These are phyloP conservation scores for Rhizoclosmatium sp. DNA, from an alignment of 192 early-diverging fungal genomes.

Conservation along the genomic window DNA sequence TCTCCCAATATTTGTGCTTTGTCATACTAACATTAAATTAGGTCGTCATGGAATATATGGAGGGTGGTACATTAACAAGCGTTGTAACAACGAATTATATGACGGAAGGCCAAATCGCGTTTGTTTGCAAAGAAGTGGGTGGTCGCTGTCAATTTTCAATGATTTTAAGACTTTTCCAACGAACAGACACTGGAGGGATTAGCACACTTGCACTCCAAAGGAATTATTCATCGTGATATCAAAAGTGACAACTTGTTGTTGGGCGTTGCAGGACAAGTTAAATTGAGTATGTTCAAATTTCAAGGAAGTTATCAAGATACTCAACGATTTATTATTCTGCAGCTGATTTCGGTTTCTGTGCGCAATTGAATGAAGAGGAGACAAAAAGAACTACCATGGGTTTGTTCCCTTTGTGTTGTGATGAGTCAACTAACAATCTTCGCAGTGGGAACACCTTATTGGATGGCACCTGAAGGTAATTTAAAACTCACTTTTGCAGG, in stretches of 20 bases:
- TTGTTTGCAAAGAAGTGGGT: conserved; percentile 86
- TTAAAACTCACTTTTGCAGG: not conserved
- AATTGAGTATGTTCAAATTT: conserved; percentile 56
- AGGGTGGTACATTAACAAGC: conserved; percentile 86
- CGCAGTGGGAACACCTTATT: conserved; percentile 5
- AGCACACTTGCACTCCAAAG: conserved; percentile 66
- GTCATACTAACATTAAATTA: conserved; percentile 15
- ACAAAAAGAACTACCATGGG: conserved; percentile 75
- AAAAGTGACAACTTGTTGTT: conserved; percentile 74
- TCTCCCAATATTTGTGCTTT: not conserved
- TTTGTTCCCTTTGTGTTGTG: not conserved
- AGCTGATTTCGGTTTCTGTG: conserved; percentile 96
- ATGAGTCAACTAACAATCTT: no score
- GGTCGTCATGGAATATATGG: conserved; percentile 93
- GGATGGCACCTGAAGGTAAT: conserved; percentile 6
- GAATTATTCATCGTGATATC: conserved; percentile 78
- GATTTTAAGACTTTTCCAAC: not conserved
- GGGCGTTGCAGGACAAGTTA: conserved; percentile 79
- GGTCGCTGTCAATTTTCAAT: not conserved
- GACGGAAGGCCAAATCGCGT: conserved; percentile 94
- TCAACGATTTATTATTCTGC: conserved; percentile 39
- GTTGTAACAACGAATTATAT: conserved; percentile 80
- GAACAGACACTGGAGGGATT: conserved; percentile 66
- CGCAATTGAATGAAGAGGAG: conserved; percentile 83
- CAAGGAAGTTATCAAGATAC: not conserved